These are phyloP conservation scores for Isatis tinctoria DNA, from an alignment of 345 rosid genomes.

Conservation along the genomic window DNA sequence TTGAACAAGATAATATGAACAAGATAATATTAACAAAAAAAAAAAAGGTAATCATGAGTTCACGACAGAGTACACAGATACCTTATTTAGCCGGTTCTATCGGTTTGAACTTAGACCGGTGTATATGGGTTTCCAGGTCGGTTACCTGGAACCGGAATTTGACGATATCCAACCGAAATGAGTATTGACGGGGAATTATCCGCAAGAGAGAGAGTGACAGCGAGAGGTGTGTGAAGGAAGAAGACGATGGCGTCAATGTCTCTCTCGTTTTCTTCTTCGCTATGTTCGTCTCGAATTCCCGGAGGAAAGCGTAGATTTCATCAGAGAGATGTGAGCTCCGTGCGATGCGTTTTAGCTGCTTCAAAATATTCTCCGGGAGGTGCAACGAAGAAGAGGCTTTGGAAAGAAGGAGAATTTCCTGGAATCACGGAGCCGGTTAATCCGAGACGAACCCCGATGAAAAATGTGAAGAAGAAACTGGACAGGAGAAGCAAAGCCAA, in stretches of 20 bases:
- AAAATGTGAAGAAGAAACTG: conserved; percentile 67
- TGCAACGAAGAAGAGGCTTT: conserved; percentile 48
- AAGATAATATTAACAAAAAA: too few species aligned
- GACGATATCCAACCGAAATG: conserved; percentile 16
- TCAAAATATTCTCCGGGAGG: conserved; percentile 31
- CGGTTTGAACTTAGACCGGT: neutral
- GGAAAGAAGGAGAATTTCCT: conserved; percentile 82
- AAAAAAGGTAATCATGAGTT: too few species aligned
- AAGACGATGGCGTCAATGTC: conserved; percentile 38
- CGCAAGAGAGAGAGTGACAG: conserved; percentile 17
- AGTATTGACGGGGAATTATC: conserved; percentile 14
- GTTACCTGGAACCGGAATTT: neutral
- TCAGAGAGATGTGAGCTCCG: neutral
- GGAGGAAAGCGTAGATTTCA: neutral
- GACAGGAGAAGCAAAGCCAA: conserved; percentile 58
- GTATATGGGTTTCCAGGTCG: neutral
- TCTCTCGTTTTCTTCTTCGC: conserved; percentile 59
- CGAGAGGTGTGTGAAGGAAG: conserved; percentile 5
- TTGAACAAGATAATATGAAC: too few species aligned
- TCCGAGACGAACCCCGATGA: conserved; percentile 50
- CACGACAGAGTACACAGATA: too few species aligned
- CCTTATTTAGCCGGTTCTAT: neutral
- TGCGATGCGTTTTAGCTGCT: conserved; percentile 35
- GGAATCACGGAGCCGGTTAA: conserved; percentile 44
- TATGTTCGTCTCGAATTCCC: conserved; percentile 43